These are phyloP conservation scores for Elsinoe perseae DNA, from an alignment of 2,329 filamentous ascomycete species.

Conservation along the genomic window DNA sequence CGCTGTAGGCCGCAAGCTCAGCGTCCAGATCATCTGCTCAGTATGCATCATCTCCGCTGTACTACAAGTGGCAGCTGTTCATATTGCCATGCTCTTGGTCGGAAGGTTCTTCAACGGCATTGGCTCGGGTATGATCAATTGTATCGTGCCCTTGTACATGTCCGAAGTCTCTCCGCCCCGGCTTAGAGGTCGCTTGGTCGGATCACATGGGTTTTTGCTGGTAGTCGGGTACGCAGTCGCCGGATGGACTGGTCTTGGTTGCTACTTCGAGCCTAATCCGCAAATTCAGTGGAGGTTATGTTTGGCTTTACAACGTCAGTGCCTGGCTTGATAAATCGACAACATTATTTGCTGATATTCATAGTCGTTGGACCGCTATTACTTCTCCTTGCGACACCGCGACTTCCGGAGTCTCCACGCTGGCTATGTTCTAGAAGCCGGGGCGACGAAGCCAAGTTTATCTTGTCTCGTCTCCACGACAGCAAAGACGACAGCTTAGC, in stretches of 20 bases:
- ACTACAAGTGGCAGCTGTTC: not conserved
- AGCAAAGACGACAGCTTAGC: conserved; percentile 34
- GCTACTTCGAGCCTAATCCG: conserved; percentile 31
- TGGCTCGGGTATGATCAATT: conserved; percentile 15
- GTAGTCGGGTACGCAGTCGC: conserved; percentile 36
- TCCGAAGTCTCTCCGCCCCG: conserved; percentile 35
- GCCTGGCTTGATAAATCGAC: too few species aligned
- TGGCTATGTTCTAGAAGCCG: conserved; percentile 39
- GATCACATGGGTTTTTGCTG: conserved; percentile 36
- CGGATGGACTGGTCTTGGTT: conserved; percentile 37
- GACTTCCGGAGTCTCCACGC: conserved; percentile 38
- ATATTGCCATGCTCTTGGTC: not conserved
- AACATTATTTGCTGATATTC: too few species aligned
- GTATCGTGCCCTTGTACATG: conserved; percentile 32
- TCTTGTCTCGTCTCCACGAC: conserved; percentile 39
- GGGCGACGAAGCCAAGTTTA: conserved; percentile 33
- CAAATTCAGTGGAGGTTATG: conserved; percentile 41
- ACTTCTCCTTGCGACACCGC: conserved; percentile 33
- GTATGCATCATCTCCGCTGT: not conserved
- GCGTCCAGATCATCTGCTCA: not conserved
- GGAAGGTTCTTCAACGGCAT: not conserved
- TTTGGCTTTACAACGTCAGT: conserved; percentile 35
- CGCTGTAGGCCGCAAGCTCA: not conserved
- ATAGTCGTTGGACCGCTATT: conserved; percentile 33
- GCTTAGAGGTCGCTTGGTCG: conserved; percentile 35